A percentile compares a stretch with the other conserved stretches of the same genome.
Conservation (phyloP, 2,329 filamentous ascomycete species). For the Arthrobotrys conoides region DNA sequence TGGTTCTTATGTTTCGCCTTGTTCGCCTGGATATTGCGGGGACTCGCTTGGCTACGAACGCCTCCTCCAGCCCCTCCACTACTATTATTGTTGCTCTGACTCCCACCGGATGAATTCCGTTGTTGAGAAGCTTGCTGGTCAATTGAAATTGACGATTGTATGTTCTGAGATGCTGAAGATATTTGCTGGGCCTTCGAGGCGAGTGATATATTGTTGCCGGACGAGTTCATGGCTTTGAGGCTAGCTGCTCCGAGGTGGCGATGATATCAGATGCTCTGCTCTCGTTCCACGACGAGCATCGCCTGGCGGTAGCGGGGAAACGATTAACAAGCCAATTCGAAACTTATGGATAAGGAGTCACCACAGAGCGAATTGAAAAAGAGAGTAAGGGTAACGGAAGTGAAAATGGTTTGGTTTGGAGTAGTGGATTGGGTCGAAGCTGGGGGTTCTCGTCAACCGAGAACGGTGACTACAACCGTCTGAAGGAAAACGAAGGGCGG, state of each 20-base stretch:
- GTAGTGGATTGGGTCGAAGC: not conserved
- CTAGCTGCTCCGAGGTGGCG: constrained; percentile 26
- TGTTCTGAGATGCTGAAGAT: constrained; percentile 37
- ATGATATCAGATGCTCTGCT: constrained; percentile 30
- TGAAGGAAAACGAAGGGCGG: constrained; percentile 39
- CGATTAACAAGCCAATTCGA: not conserved
- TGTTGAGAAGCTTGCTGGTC: constrained; percentile 57
- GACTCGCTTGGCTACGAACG: constrained; percentile 64
- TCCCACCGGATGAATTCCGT: constrained; percentile 43
- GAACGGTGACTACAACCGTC: constrained; percentile 61
- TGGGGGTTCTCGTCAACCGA: constrained; percentile 59
- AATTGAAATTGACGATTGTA: constrained; percentile 42
- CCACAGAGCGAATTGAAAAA: not conserved
- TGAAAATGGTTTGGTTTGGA: not conserved
- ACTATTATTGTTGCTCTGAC: constrained; percentile 14
- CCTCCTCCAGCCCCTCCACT: constrained; percentile 27
- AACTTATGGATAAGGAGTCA: not conserved
- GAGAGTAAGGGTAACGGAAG: constrained; percentile 7
- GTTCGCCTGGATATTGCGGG: constrained; percentile 81
- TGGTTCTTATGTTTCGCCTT: constrained; percentile 89
- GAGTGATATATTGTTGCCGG: constrained; percentile 48
- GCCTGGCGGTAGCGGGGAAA: not conserved
- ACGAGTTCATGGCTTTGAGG: constrained; percentile 51
- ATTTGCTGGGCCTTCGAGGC: constrained; percentile 58
- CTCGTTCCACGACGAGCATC: constrained; percentile 17